These are phyloP conservation scores for Boletus subcaerulescens DNA, from an alignment of 768 basidiomycete species.

Conservation along the genomic window DNA sequence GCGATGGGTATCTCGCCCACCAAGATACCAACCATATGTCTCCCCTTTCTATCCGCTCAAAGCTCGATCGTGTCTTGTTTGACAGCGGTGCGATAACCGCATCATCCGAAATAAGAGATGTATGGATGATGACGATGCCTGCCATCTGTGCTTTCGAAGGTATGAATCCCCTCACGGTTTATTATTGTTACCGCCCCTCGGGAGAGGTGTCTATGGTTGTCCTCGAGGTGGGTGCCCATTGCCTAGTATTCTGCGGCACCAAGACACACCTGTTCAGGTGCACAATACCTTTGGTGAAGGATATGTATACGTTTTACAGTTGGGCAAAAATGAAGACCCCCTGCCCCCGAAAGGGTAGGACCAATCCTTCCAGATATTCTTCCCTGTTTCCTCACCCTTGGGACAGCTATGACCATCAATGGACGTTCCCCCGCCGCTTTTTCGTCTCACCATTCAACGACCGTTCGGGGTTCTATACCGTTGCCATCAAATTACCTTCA, in stretches of 20 bases:
- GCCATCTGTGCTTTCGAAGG: background rate
- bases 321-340: background rate
- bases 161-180: background rate
- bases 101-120: background rate
- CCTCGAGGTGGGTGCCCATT: background rate
- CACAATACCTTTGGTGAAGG: background rate
- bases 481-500: background rate
- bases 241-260: no score
- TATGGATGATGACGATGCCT: background rate
- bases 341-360: background rate
- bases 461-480: background rate
- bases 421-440: background rate
- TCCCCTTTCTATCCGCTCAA: background rate
- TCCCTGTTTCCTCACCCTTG: background rate
- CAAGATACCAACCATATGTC: background rate
- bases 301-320: background rate
- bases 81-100: background rate
- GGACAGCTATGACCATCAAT: background rate
- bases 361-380: background rate
- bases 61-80: background rate
- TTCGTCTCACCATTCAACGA: background rate
- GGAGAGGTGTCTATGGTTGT: background rate
- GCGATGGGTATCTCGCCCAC: background rate
- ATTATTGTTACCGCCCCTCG: background rate
- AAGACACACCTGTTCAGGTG: background rate